Conservation (phyloP, 768 basidiomycete genomes). For the Xerocomus spinulosus region DNA sequence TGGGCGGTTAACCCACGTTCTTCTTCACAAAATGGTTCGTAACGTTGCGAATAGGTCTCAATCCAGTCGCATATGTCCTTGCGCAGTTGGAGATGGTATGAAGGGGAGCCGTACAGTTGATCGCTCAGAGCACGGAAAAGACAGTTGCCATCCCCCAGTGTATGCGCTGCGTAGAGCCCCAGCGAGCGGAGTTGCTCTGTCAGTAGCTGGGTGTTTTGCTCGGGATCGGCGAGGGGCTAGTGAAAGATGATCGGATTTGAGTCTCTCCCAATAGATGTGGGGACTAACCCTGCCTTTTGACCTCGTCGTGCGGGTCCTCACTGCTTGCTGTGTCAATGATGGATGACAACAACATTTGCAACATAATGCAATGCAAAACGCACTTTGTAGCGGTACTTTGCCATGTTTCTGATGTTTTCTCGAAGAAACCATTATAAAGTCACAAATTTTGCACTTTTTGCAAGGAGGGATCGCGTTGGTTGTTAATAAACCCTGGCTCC, state of each 20-base stretch:
- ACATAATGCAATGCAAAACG: conserved; percentile 29
- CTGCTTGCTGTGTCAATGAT: conserved; percentile 35
- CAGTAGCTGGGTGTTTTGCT: conserved; percentile 61
- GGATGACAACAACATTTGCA: conserved; percentile 24
- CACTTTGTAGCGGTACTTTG: conserved; percentile 37
- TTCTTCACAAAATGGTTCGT: conserved; percentile 84
- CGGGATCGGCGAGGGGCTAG: conserved; percentile 52
- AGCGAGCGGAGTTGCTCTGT: conserved; percentile 68
- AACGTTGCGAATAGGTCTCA: conserved; percentile 58
- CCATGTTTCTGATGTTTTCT: conserved; percentile 38
- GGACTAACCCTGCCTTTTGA: conserved; percentile 53
- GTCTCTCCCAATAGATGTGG: conserved; percentile 21
- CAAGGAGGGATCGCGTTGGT: conserved; percentile 34
- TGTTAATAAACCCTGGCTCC: conserved; percentile 30
- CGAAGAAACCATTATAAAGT: conserved; percentile 39
- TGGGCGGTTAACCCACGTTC: conserved; percentile 74
- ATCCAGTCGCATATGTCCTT: conserved; percentile 83
- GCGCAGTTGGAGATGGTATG: conserved; percentile 63
- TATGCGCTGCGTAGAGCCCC: conserved; percentile 84
- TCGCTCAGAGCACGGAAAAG: conserved; percentile 88
- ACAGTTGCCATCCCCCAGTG: conserved; percentile 89
- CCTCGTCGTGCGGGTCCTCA: conserved; percentile 55
- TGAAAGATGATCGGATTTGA: conserved; percentile 11
- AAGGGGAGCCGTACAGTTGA: conserved; percentile 75
- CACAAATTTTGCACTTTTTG: conserved; percentile 22